Base-by-base conservation (phyloP, 192 early-diverging fungal species). In the Obelidium mucronatum region DNA sequence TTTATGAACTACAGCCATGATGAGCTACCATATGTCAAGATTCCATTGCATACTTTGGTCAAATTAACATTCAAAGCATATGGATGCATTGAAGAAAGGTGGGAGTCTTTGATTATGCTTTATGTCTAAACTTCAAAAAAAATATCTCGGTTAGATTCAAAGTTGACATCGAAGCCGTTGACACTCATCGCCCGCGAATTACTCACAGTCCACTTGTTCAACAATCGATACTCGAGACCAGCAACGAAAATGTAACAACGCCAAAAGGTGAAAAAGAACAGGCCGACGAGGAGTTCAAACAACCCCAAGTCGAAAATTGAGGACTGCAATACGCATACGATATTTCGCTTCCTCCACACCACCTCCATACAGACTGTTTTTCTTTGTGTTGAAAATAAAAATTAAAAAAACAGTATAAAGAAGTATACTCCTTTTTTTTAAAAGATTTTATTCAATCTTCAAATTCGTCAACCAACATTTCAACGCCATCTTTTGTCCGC, bases 31-130 rank as follows among this genome's bases (percentile, higher is more conserved):
- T 99, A 99, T 69, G 90, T 98, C 79, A 99, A 99, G 40, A 97
- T 99, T 58, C 98, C 98, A 3, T 85, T 99, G 56, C 98, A 99
- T 79, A 95, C 96, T 0, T 90, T 99, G 48, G 95, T 99, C 76
- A 94, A 97, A 79, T 84, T 99, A 31, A 98, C 97, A 4, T 97
- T 96, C 44, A 94, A 94, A 34, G 98, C 98, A 13, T 99, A 99
- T 75, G 90, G 92, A 28, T 99, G 98, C 80, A 87, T 94, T 59
- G 95, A 98, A 71, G 94, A 98, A 79, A 86, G 91, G 82, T 97
- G 92, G n/a, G 24, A 83, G 24, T 24, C 39, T 63, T 78, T 36
- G 31, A 52, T 48, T 36, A 72, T 22, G 2, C 48, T 2, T 8
- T 19, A 11, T 42, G 17, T 34, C 22, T 64, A n/a, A 28, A 17